Evolutionary conservation across 164 flowering plant species (phyloP), one percentile per base, ranked within the genome.

Genomic region (Cinnamomum micranthum): DNA sequence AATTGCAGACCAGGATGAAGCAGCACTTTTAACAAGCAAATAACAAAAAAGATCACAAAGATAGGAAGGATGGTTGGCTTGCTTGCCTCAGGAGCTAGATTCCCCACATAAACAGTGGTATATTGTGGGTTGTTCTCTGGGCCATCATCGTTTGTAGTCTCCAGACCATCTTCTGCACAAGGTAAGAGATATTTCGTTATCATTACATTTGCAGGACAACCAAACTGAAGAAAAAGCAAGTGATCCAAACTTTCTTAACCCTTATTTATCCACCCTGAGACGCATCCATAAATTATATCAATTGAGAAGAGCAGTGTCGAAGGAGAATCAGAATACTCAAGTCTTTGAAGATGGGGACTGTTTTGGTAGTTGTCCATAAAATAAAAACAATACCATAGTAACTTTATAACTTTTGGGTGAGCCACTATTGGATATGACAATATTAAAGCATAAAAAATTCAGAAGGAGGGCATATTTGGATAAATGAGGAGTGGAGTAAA

Each of bases 101-200:
- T 96, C 77, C 99, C 99, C 67, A 96, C 99, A 85, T 96, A 96
- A 73, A 94, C 99, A 80, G 99, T 96, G 14, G 97, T 96, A 78
- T 87, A 94, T 70, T 86, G 97, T 68, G 95, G 93, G 76, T 94
- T 96, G 76, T 94, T 91, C 80, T 96, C 99, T 51, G 99, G 98
- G 63, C 93, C 94, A 71, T 92, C 98, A 72, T 76, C 88, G 58
- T 81, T 90, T 68, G 81, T 68, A 14, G 82, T 77, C 75, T 90
- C 98, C 76, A 90, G 94, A 74, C 91, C 92, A 77, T 94, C 97
- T 70, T 92, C 99, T 94, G 89, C 86, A 83, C 59, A 77, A 71
- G 22, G 58, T 33, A 62, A 65, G 33, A 60, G 67, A 25, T 31
- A 66, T 12, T 31, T 66, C n/a, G 15, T 66, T 27, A 25, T 10